phyloP scores from a whole-genome alignment of 2,329 filamentous ascomycete genomes.

The Calycina marina region DNA sequence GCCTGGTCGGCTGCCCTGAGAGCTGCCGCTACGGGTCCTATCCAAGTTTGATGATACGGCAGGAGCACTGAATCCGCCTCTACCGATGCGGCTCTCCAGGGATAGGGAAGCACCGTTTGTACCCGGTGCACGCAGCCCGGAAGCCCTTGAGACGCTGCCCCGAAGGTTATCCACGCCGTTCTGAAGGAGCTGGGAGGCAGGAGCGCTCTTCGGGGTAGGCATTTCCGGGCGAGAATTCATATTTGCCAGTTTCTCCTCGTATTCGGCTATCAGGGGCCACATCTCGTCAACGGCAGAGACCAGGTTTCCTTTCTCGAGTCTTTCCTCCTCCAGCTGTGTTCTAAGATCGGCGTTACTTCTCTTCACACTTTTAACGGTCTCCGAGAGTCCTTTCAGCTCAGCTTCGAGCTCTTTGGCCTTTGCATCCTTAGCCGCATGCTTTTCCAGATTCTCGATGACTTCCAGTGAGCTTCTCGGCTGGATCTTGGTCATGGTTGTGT shows the following conservation, averaged over 20 bases:
- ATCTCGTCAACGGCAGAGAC: slow-evolving; percentile 74
- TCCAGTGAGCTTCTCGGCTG: slow-evolving; percentile 30
- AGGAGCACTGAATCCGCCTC: slow-evolving; percentile 16
- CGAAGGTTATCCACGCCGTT: slow-evolving; percentile 31
- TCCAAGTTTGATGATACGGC: slow-evolving; percentile 12
- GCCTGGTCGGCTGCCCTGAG: slow-evolving; percentile 14
- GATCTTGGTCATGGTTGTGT: slow-evolving; percentile 49
- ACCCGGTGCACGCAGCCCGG: slow-evolving; percentile 47
- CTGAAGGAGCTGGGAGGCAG: slow-evolving; percentile 6
- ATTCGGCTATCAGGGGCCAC: slow-evolving; percentile 48
- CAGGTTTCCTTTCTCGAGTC: slow-evolving; percentile 72
- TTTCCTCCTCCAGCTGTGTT: slow-evolving; percentile 54
- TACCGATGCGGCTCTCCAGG: slow-evolving; percentile 32
- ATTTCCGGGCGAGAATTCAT: slow-evolving; percentile 13
- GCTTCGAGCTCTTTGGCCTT: slow-evolving; percentile 64
- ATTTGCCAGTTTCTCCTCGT: slow-evolving; percentile 23
- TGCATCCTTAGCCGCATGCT: slow-evolving; percentile 58
- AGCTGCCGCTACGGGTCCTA: slow-evolving; percentile 25
- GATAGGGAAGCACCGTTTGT: slow-evolving; percentile 26
- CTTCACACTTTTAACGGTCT: slow-evolving; percentile 56
- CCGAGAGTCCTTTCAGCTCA: slow-evolving; percentile 58
- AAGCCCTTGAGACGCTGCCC: slow-evolving; percentile 38
- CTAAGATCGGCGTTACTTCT: slow-evolving; percentile 53
- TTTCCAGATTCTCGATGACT: slow-evolving; percentile 37
- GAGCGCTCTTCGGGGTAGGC: slow-evolving; percentile 7